Base-by-base conservation (phyloP, 768 basidiomycete genomes). In the Mycena epipterygia region DNA sequence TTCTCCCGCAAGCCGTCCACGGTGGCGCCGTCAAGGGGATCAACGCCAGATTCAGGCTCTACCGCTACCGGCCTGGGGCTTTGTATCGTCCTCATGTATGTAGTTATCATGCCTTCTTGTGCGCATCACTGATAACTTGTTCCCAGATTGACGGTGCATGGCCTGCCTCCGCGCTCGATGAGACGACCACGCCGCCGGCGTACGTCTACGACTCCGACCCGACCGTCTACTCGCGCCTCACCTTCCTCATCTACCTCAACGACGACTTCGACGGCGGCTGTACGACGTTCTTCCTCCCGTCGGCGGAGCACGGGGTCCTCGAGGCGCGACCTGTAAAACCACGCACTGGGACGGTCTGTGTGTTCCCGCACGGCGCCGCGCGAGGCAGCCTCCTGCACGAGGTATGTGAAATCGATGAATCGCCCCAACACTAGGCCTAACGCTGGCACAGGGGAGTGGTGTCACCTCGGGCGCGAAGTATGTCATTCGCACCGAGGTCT, bases 251-350 rank as follows among this genome's bases (percentile, higher is more conserved):
- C 60, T 89, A 87, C 74, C 81, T 87, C 51, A 85, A 85, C 75
- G 84, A 85, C 60, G 82, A 83, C 72, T 87, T 89, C 64, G 78
- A 79, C 41, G 80, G 80, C 33, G 88, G 88, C 16, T 82, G 83
- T 67, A 89, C 88, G 7, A 89, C 88, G 3, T 89, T 88, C 78
- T 89, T 88, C 79, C 76, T 88, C 8, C 88, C 87, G 1, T 85
- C 85, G 0, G 72, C 80, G 1, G 74, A 76, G 0, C 80, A 80
- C 16, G 86, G 85, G 19, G 77, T 84, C 12, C 81, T 89, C 48
- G 82, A 87, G 63, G 86, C 88, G 21, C 81, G 83, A 25, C 84
- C 85, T 2, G 84, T 89, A 21, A 80, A 81, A 59, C 88, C 88
- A 0, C 75, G 84, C 17, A 80, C 82, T 3, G 88, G 88, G 0